A percentile compares a stretch with the other conserved stretches of the same genome.
Conservation (phyloP, 2,329 filamentous ascomycete species). For the Lojkania enalia region DNA sequence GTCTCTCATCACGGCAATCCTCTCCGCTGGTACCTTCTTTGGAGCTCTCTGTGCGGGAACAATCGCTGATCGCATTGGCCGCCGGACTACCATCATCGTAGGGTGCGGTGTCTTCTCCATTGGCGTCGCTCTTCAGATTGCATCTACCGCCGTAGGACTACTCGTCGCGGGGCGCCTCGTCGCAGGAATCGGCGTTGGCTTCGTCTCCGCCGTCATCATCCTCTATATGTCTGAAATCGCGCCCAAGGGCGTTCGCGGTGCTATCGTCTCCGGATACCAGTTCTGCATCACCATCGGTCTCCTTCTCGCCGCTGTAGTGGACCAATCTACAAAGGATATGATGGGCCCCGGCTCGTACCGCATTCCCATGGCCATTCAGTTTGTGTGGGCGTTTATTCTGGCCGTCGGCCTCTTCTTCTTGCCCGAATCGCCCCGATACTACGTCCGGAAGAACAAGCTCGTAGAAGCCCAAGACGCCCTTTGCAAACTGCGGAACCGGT, state of each 20-base stretch:
- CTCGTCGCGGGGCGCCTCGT: slow-evolving; percentile 46
- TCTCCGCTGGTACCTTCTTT: slow-evolving; percentile 80
- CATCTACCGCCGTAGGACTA: slow-evolving; percentile 35
- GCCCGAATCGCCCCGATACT: slow-evolving; percentile 85
- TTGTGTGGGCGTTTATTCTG: slow-evolving; percentile 78
- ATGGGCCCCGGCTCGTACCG: slow-evolving; percentile 67
- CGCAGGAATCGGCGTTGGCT: slow-evolving; percentile 45
- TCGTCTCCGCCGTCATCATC: slow-evolving; percentile 49
- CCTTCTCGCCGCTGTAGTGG: slow-evolving; percentile 72
- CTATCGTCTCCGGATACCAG: slow-evolving; percentile 80
- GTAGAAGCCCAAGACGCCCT: slow-evolving; percentile 66
- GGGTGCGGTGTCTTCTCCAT: slow-evolving; percentile 42
- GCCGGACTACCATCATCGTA: slow-evolving; percentile 63
- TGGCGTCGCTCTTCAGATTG: slow-evolving; percentile 44
- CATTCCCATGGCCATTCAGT: slow-evolving; percentile 79
- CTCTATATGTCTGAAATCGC: slow-evolving; percentile 85
- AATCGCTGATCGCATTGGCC: slow-evolving; percentile 68
- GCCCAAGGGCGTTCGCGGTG: slow-evolving; percentile 72
- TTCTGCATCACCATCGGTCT: slow-evolving; percentile 83
- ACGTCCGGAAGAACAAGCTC: slow-evolving; percentile 74
- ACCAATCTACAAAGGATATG: slow-evolving; percentile 69
- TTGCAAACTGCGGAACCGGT: slow-evolving; percentile 72
- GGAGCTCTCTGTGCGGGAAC: slow-evolving; percentile 73
- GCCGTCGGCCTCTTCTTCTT: slow-evolving; percentile 72
- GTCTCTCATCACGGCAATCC: slow-evolving; percentile 76